Evolutionary conservation across 139 green algal genomes (phyloP).

Genomic region (Chlorella ohadii): DNA sequence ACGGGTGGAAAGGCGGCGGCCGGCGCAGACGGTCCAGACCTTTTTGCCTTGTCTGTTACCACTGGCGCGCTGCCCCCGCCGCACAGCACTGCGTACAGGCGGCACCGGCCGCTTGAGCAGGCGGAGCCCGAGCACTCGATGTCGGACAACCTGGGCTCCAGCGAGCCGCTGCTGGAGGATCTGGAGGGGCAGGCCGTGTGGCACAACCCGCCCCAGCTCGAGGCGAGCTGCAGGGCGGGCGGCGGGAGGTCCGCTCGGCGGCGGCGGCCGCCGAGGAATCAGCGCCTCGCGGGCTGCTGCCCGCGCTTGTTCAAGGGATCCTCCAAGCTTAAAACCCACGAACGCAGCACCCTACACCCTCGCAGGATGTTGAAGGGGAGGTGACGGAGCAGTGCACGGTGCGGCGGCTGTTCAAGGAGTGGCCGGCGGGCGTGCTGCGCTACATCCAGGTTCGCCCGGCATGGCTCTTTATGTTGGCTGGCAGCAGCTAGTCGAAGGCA

Average conservation of each 20-base stretch:
- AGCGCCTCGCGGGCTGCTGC: background rate
- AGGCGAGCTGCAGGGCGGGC: background rate
- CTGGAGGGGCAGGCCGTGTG: background rate
- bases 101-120: background rate
- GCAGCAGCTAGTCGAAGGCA: too few relatives aligned
- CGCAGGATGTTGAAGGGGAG: background rate
- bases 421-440: constrained; percentile 4
- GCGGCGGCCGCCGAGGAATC: background rate
- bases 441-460: constrained; percentile 32
- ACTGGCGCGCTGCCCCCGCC: too few relatives aligned
- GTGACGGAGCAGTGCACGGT: constrained; percentile 17
- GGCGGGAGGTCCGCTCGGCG: background rate
- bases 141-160: too few relatives aligned
- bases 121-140: too few relatives aligned
- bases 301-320: background rate
- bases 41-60: too few relatives aligned
- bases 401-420: background rate
- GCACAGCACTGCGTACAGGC: background rate
- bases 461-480: too few relatives aligned
- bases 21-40: too few relatives aligned
- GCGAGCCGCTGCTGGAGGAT: constrained; percentile 10
- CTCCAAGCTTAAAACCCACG: too few relatives aligned
- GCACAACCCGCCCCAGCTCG: background rate
- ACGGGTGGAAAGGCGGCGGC: too few relatives aligned
- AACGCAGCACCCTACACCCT: too few relatives aligned